phyloP scores from a whole-genome alignment of 2,329 filamentous ascomycete species.

The Chaetothyriales sp. region DNA sequence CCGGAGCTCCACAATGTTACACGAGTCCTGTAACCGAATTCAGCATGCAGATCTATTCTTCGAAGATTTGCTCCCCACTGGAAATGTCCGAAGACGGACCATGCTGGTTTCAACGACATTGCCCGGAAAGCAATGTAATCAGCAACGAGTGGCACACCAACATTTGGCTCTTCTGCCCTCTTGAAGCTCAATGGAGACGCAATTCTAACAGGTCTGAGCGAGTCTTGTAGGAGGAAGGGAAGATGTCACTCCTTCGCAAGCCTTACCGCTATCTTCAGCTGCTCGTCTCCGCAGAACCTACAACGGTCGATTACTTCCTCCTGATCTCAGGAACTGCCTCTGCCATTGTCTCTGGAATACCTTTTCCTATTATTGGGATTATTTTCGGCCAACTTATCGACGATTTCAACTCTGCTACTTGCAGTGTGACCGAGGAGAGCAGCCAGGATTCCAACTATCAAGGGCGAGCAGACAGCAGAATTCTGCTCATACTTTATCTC shows the following conservation, averaged over 20 bases:
- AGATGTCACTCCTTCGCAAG: conserved; percentile 1
- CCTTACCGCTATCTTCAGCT: conserved; percentile 2
- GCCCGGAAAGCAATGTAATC: neutral
- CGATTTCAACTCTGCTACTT: conserved; percentile 22
- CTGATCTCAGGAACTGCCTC: conserved; percentile 20
- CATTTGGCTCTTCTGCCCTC: neutral
- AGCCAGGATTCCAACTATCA: conserved; percentile 17
- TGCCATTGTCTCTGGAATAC: conserved; percentile 26
- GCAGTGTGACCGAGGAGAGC: neutral
- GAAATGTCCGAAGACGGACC: neutral
- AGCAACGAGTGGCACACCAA: neutral
- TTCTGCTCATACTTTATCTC: conserved; percentile 50
- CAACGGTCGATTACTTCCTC: conserved; percentile 4
- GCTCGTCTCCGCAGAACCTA: conserved; percentile 3
- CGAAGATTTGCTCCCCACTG: too few relatives aligned
- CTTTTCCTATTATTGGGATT: conserved; percentile 27
- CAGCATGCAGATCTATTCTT: too few relatives aligned
- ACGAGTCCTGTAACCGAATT: too few relatives aligned
- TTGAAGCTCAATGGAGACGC: neutral
- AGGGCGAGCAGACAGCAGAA: conserved; percentile 39
- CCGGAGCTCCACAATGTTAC: too few relatives aligned
- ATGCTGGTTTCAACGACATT: neutral
- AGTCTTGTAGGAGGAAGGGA: neutral
- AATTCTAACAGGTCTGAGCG: too few relatives aligned
- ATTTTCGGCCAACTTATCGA: conserved; percentile 30